Conservation (phyloP, 495 filamentous ascomycete genomes). For the Tuber umbilicatum region DNA sequence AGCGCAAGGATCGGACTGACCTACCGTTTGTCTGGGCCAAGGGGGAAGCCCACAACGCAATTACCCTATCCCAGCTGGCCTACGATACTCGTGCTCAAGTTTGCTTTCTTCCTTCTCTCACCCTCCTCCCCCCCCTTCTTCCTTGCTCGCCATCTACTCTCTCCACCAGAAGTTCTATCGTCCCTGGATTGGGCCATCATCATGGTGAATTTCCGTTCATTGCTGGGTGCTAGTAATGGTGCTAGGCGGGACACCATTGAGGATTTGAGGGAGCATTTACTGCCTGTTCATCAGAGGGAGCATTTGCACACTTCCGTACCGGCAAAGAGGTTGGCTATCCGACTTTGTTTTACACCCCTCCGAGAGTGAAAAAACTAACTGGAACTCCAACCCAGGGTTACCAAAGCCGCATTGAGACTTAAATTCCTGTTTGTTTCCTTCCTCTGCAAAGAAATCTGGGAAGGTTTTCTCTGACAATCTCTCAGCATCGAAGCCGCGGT, state of each 20-base stretch:
- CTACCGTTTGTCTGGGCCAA: neutral
- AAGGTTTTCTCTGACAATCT: slow-evolving; percentile 4
- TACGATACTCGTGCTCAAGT: neutral
- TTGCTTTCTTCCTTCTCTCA: neutral
- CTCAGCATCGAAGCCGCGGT: slow-evolving; percentile 70
- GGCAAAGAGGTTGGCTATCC: slow-evolving; percentile 25
- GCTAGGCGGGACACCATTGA: slow-evolving; percentile 19
- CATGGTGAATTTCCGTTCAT: slow-evolving; percentile 28
- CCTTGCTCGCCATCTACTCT: neutral
- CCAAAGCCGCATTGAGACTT: slow-evolving; percentile 77
- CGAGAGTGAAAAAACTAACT: slow-evolving; percentile 28
- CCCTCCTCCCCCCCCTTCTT: neutral
- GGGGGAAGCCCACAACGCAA: neutral
- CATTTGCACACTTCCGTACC: slow-evolving; percentile 31
- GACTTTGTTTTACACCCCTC: slow-evolving; percentile 44
- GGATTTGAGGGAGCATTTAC: slow-evolving; percentile 27
- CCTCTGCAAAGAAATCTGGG: neutral
- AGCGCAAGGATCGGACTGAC: neutral
- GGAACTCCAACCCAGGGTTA: slow-evolving; percentile 49
- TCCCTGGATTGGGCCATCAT: slow-evolving; percentile 3
- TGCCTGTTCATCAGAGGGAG: slow-evolving; percentile 22
- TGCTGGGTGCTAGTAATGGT: slow-evolving; percentile 13
- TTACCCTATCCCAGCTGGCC: neutral
- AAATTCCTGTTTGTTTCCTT: slow-evolving; percentile 57
- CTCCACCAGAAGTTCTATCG: slow-evolving; percentile 4